Evolutionary conservation across 208 protist genomes (phyloP).

Genomic region (Phytomonas serpens): DNA sequence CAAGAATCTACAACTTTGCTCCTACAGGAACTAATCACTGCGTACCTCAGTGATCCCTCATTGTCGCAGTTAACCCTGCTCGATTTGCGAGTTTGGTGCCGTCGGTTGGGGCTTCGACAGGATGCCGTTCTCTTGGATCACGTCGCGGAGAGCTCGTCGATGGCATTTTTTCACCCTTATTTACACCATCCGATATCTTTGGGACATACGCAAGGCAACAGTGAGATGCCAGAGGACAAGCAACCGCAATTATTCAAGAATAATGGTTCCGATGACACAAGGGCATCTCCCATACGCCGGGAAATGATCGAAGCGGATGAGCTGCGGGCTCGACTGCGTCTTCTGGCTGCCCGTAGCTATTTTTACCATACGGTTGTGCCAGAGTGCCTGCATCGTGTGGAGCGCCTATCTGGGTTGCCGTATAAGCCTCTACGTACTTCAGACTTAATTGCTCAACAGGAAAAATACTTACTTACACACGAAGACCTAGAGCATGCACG

Average conservation of each 20-base stretch:
- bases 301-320: conserved; percentile 23
- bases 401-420: conserved; percentile 51
- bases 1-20: neutral
- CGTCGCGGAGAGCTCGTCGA: neutral
- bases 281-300: neutral
- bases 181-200: neutral
- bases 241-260: neutral
- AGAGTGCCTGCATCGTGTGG: conserved; percentile 51
- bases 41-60: neutral
- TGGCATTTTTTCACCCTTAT: neutral
- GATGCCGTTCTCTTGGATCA: neutral
- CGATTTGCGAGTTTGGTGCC: neutral
- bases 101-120: neutral
- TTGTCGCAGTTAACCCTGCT: neutral
- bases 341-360: conserved; percentile 28
- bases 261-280: neutral
- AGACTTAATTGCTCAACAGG: conserved; percentile 19
- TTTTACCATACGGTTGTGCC: conserved; percentile 53
- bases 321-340: conserved; percentile 34
- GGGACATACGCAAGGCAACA: neutral
- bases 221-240: neutral
- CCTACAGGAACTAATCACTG: neutral
- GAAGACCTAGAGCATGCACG: conserved; percentile 30
- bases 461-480: conserved; percentile 23
- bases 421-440: conserved; percentile 41